phyloP scores from a whole-genome alignment of 2,329 filamentous ascomycete genomes.

The Colletotrichum navitas region DNA sequence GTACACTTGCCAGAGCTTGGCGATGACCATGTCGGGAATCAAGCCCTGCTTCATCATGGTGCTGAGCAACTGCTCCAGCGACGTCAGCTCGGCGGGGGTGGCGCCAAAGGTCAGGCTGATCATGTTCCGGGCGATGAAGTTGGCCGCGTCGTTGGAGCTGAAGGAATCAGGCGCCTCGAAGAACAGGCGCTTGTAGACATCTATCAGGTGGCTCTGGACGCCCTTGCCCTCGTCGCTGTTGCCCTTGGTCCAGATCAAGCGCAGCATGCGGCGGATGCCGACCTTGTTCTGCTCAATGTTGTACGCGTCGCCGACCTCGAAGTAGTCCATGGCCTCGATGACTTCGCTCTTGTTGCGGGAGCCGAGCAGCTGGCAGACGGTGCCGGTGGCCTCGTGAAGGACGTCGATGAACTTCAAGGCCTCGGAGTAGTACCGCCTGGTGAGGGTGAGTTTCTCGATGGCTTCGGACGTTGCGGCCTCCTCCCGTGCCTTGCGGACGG shows the following conservation, averaged over 20 bases:
- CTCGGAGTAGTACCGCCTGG: conserved; percentile 91
- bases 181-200: conserved; percentile 95
- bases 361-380: conserved; percentile 87
- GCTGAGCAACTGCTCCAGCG: conserved; percentile 91
- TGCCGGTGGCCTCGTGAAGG: conserved; percentile 83
- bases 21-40: conserved; percentile 86
- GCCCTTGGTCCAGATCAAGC: conserved; percentile 98
- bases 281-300: conserved; percentile 93
- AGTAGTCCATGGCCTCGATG: conserved; percentile 99
- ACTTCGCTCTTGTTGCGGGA: conserved; percentile 98
- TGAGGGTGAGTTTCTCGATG: conserved; percentile 88
- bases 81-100: conserved; percentile 94
- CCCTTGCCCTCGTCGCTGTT: conserved; percentile 99
- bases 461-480: conserved; percentile 91
- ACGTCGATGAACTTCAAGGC: conserved; percentile 94
- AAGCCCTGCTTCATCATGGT: conserved; percentile 98
- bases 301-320: conserved; percentile 94
- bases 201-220: conserved; percentile 95
- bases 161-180: conserved; percentile 95
- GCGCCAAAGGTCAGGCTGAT: conserved; percentile 97
- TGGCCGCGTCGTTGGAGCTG: conserved; percentile 88
- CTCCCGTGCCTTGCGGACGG: conserved; percentile 83
- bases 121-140: conserved; percentile 98
- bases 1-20: conserved; percentile 98
- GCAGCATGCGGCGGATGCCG: conserved; percentile 94